Evolutionary conservation across 371 early-diverging fungal species (phyloP).

Genomic region (Rhizopus delemar): DNA sequence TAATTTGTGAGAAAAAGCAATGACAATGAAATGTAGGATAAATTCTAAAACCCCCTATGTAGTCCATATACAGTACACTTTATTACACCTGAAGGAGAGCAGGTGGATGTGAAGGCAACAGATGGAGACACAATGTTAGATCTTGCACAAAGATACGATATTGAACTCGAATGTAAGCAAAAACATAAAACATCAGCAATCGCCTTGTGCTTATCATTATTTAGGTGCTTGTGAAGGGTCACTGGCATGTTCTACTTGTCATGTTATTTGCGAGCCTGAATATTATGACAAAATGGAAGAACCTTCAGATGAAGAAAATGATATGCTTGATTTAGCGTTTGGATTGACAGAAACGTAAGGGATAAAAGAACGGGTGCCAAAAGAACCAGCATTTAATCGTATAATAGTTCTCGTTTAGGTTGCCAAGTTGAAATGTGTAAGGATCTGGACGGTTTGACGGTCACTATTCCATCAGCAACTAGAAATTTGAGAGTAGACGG

Average conservation of each 20-base stretch:
- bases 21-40: background rate
- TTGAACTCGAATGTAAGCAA: constrained; percentile 91
- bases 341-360: constrained; percentile 92
- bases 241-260: constrained; percentile 95
- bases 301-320: constrained; percentile 98
- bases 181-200: background rate
- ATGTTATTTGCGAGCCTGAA: constrained; percentile 89
- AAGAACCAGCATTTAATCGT: background rate
- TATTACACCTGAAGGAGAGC: constrained; percentile 75
- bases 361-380: background rate
- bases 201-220: background rate
- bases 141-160: constrained; percentile 92
- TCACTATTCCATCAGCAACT: constrained; percentile 94
- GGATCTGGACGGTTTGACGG: constrained; percentile 86
- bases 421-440: constrained; percentile 92
- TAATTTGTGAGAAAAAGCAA: constrained; percentile 6
- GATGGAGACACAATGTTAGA: constrained; percentile 92
- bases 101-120: constrained; percentile 73
- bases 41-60: background rate
- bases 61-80: constrained; percentile 63
- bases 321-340: constrained; percentile 99
- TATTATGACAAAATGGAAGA: constrained; percentile 88
- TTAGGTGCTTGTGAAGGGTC: constrained; percentile 98
- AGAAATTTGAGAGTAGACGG: constrained; percentile 97
- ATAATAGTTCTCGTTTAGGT: constrained; percentile 87